Evolutionary conservation across 176 grass and related monocot genomes (phyloP), one percentile per base, ranked within the genome.

Genomic region (Zea mays): DNA sequence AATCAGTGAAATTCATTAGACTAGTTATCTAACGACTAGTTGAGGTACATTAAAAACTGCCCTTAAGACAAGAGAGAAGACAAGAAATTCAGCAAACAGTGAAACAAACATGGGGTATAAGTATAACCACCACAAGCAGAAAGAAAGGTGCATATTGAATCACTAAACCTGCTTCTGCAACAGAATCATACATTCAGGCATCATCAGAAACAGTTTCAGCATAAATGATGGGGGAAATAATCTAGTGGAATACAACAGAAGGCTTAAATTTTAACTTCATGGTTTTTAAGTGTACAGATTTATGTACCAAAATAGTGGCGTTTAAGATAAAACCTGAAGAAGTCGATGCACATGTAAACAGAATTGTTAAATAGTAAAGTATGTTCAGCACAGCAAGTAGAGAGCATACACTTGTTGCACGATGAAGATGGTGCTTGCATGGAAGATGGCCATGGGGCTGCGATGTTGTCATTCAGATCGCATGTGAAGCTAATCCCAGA

Each of bases 381-480:
- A 81, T 82, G 42, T 72, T 74, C 35, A 65, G 69, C 35, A 83
- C 36, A 54, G n/a, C 16, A 86, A 50, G 75, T 64, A 16, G 59
- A 69, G 56, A 52, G 34, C 88, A 73, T 97, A 97, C 95, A 94
- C 76, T 94, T 92, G 59, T 92, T 94, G 89, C 91, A 97, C 17
- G 92, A 87, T 36, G 96, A 90, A 50, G 92, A 72, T 40, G 91
- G 66, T 68, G 83, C 69, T 75, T 92, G 81, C 74, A 75, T 73
- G 76, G 87, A 90, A 69, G 96, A 84, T 77, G 92, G 83, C 96
- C 96, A 98, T 74, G 96, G 96, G 34, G 96, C 96, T 0, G 96
- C 96, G 64, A 98, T 98, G 76, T 98, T 98, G 68, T 98, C 96
- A 88, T 98, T 98, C 85, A 98, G 81, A 85, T 98, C 96, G 52